Base-by-base conservation (phyloP, 202 grass and related monocot species). In the Setaria italica region DNA sequence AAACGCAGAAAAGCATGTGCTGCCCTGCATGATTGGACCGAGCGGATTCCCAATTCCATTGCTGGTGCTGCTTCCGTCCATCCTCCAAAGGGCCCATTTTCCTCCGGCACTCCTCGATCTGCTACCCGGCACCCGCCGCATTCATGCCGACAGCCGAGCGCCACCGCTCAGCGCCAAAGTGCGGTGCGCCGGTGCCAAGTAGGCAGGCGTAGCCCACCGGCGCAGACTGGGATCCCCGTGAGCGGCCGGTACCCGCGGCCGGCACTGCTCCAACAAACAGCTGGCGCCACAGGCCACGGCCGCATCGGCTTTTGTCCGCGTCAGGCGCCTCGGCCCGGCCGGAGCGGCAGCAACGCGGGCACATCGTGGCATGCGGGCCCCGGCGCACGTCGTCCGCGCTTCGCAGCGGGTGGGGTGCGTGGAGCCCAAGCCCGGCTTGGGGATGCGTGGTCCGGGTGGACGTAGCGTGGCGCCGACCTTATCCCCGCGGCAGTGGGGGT, bases 241-340 rank as follows among this genome's bases (percentile, higher is more conserved):
- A 2, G n/a, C 0, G 11, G 9, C 17, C 35, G 39, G 39, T 41
- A 30, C 30, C 19, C 0, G 19, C 15, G 14, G 42, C 1, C 32
- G 66, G 14, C 16, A 0, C 1, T 15, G 11, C 32, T 39, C 20
- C 33, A 14, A 17, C 32, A 49, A 9, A 8, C 20, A 53, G 12
- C 58, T 65, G 58, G 32, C 74, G 32, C 2, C 13, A 15, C 81
- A n/a, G 43, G 43, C 43, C 43, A 46, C 43, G 43, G 47, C 11
- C 47, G 30, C 71, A 67, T 54, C 41, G 9, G 9, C 14, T 15
- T 69, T 78, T 77, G 83, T 78, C 64, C 83, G 17, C 74, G 65
- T 85, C 83, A 39, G 74, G 74, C 64, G 74, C 64, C 11, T 2
- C 37, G 20, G 1, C 6, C 42, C 45, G 15, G 71, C 71, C 47